Conservation (phyloP, 306 rosid species). For the Psophocarpus tetragonolobus region DNA sequence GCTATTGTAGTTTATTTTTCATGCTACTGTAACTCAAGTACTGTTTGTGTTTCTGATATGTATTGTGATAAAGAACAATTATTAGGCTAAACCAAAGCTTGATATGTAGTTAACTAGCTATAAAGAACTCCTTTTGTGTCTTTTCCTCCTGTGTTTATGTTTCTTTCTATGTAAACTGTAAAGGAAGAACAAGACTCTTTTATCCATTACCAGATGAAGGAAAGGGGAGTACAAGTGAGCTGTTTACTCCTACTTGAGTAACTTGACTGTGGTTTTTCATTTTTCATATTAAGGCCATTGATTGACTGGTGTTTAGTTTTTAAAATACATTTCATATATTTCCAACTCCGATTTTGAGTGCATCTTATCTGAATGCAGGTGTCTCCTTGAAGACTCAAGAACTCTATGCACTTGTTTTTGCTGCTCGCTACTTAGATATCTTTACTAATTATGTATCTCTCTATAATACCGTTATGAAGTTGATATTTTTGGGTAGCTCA, state of each 20-base stretch:
- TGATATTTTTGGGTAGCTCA: conserved; percentile 85
- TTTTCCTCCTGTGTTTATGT: not conserved
- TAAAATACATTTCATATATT: not conserved
- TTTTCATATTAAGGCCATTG: not conserved
- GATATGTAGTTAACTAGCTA: too few relatives aligned
- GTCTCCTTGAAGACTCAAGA: conserved; percentile 91
- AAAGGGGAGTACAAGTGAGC: not conserved
- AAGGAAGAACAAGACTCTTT: not conserved
- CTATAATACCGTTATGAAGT: conserved; percentile 81
- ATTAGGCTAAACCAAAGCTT: not conserved
- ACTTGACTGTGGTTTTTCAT: not conserved
- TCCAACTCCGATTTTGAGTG: conserved; percentile 21
- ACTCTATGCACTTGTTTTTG: conserved; percentile 80
- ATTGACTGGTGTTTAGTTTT: conserved; percentile 2
- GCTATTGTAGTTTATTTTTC: not conserved
- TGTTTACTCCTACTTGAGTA: not conserved
- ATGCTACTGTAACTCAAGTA: not conserved
- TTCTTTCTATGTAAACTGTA: not conserved
- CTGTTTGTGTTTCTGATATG: not conserved
- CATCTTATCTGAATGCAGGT: conserved; percentile 50
- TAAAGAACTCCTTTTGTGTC: not conserved
- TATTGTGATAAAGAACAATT: not conserved
- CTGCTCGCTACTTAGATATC: conserved; percentile 81
- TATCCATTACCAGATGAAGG: not conserved
- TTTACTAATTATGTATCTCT: conserved; percentile 57